Evolutionary conservation across 2,329 filamentous ascomycete species (phyloP), one percentile per base, ranked within the genome.

Genomic region (Aureobasidium sp.): DNA sequence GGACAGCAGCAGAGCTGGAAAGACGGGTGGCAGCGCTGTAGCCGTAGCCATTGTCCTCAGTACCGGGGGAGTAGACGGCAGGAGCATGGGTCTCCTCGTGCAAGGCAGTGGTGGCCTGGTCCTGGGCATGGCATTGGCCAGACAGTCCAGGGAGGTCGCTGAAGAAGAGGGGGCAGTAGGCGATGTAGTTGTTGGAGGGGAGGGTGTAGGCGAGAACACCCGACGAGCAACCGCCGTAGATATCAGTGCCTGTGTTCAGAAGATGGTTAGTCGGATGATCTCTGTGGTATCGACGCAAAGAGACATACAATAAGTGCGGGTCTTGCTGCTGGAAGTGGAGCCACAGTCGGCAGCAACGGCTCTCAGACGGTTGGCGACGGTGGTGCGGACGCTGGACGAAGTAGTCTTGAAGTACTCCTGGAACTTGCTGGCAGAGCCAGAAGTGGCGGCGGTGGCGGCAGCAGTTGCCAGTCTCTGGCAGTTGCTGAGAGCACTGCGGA

Each of bases 21-120:
- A 88, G 71, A 6, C 73, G 68, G 3, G 70, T 76, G 7, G 74
- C 70, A 56, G 78, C 78, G 5, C 77, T 71, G 67, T 87, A 88
- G 31, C 83, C 84, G 66, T 84, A 84, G 29, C 77, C 81, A 58
- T 81, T 75, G 68, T 89, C 86, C 1, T 79, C 71, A 1, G 85
- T 87, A 9, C 84, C 83, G 62, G 82, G 83, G 64, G 66, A 71
- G 64, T 75, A 79, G 14, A 81, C 77, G 73, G 74, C 78, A 70
- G 80, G 73, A n/a, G 81, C 77, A 69, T 89, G 87, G 9, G 86
- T 87, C 66, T 80, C 77, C 77, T 89, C 87, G 68, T 89, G 87
- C 15, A 89, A 72, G 36, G 80, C 80, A 15, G 86, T 88, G 12
- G 81, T 86, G 2, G 82, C 83, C 74, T 86, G 83, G 69, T 88